Base-by-base conservation (phyloP, 768 basidiomycete species). In the Cystobasidiopsis lactophilus region DNA sequence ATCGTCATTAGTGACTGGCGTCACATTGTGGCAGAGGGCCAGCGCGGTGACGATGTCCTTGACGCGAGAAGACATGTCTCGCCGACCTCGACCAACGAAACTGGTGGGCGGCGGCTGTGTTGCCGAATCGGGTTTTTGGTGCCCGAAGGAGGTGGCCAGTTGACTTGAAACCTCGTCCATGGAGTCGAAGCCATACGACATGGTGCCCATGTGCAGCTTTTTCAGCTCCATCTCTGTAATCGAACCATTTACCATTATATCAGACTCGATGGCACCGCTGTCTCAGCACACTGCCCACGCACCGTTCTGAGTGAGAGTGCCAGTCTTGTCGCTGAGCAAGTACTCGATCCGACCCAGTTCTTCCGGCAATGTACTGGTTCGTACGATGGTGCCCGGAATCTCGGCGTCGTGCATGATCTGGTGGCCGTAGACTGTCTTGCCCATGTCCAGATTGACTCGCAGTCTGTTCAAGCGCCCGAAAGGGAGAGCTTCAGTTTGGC, bases 401-500 rank as follows among this genome's bases (percentile, higher is more conserved):
- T 95, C 85, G 41, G 60, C 64, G 68, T 96, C 93, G 49, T 76
- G 79, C 80, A 89, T 86, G 52, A 96, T 96, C 58, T 88, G 83
- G 40, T 82, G 79, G 0, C 85, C 88, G 61, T 98, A 98, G 40
- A 96, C 82, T 1, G 89, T 96, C 69, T 98, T 98, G 52, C 93
- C 93, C 89, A 98, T 96, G 66, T 98, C 93, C 50, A 98, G 74
- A 61, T 98, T 98, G 50, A 98, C 91, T n/a, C 93, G 82, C 52
- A 98, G 71, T 73, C 89, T 95, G 64, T 5, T 21, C 40, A 14
- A 23, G 18, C 41, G 44, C n/a, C 46, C 21, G 18, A 27, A 41
- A 27, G 35, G 23, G 26, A 50, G n/a, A n/a, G n/a, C n/a, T n/a
- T n/a, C n/a, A n/a, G n/a, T n/a, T n/a, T n/a, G n/a, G n/a, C n/a